Base-by-base conservation (phyloP, 305 asterid species). In the Fraxinus angustifolia region DNA sequence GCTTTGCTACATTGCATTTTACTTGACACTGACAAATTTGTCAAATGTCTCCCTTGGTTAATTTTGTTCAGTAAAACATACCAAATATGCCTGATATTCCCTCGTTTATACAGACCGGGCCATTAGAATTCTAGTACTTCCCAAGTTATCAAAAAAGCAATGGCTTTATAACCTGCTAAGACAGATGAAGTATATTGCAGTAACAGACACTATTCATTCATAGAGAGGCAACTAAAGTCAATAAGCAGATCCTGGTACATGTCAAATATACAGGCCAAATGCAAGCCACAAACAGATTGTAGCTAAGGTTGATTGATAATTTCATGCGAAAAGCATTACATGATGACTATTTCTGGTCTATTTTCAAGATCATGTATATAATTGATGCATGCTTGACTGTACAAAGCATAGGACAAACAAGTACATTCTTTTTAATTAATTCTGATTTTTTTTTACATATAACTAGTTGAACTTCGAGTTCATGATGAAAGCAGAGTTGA, bases 401-500 rank as follows among this genome's bases (percentile, higher is more conserved):
- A 3, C 17, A 45, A 45, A 45, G 56, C 56, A n/a, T 42, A 79
- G 73, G 58, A 85, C 87, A 87, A 68, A 53, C 83, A 40, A 2
- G 48, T 5, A 7, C 33, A 19, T 6, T 58, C 33, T 62, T 21
- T 62, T 21, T 62, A 23, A 62, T 21, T 62, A 45, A 4, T 12
- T 23, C n/a, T 8, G 1, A 8, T 10, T 23, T 10, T 23, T 6
- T 62, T 62, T 62, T 62, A 62, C 34, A 23, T 19, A 62, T 7
- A 19, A 8, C 71, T 62, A 35, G 26, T 56, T 2, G 5, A 62
- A 62, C 33, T 62, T 62, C 4, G 34, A 62, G 34, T 62, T 77
- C 40, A 82, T 48, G 35, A 72, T n/a, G 80, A 78, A 19, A 88
- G 78, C 82, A 78, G 62, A 56, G 88, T 82, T 17, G 89, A 80